These are phyloP conservation scores for Kodamaea alishanica DNA, from an alignment of 1,139 yeast species.

Conservation along the genomic window DNA sequence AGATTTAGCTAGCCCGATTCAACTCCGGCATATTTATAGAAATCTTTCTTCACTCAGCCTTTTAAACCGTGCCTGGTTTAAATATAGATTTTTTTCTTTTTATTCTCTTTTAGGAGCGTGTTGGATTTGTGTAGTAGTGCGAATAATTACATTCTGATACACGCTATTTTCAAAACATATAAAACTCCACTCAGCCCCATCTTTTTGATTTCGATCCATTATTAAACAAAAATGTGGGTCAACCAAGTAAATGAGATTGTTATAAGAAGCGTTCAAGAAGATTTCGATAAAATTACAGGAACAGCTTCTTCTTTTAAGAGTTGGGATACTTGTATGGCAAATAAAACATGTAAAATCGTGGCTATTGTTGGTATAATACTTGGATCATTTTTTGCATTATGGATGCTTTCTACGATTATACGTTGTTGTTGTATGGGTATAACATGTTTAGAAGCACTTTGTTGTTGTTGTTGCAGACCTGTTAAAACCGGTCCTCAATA, in stretches of 20 bases:
- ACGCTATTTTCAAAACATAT: too few relatives aligned
- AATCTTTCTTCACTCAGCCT: too few relatives aligned
- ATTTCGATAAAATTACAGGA: conserved; percentile 22
- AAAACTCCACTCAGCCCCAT: too few relatives aligned
- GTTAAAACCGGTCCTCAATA: conserved; percentile 17
- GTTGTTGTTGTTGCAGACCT: conserved; percentile 45
- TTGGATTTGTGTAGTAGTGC: too few relatives aligned
- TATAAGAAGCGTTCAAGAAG: conserved; percentile 5
- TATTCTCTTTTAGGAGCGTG: too few relatives aligned
- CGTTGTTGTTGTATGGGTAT: conserved; percentile 46
- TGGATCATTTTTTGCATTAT: conserved; percentile 44
- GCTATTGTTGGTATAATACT: conserved; percentile 72
- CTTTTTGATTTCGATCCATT: too few relatives aligned
- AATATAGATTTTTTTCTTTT: too few relatives aligned
- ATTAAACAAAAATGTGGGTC: conserved; percentile 7
- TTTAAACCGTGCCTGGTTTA: too few relatives aligned
- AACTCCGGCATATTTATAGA: too few relatives aligned
- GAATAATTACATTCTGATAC: too few relatives aligned
- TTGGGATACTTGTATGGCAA: conserved; percentile 82
- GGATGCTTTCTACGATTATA: conserved; percentile 43
- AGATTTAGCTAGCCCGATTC: too few relatives aligned
- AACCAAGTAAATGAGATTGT: conserved; percentile 2
- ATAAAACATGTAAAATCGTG: conserved; percentile 67
- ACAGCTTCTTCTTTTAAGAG: conserved; percentile 57
- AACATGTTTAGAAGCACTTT: conserved; percentile 41